A percentile compares a stretch with the other conserved stretches of the same genome.
Conservation (phyloP, 2,329 filamentous ascomycete genomes). For the Arthrinium puccinioides region DNA sequence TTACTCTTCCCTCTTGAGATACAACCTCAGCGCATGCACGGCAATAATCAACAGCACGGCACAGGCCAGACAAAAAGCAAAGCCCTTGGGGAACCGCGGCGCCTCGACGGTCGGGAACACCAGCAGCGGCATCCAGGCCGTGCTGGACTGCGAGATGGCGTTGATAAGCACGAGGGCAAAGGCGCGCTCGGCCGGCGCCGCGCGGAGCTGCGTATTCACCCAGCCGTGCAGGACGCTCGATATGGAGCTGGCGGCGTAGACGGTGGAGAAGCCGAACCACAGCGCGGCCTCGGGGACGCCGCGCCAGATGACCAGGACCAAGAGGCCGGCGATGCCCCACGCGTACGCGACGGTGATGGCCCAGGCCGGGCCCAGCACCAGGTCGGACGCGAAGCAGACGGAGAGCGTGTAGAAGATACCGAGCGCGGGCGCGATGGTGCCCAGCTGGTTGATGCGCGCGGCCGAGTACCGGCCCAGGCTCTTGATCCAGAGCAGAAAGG, state of each 20-base stretch:
- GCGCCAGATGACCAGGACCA: slow-evolving; percentile 47
- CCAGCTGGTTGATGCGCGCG: slow-evolving; percentile 40
- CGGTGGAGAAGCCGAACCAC: slow-evolving; percentile 46
- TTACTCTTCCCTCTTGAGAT: slow-evolving; percentile 14
- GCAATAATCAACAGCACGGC: slow-evolving; percentile 9
- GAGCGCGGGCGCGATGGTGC: slow-evolving; percentile 41
- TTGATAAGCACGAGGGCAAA: slow-evolving; percentile 45
- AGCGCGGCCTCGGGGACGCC: slow-evolving; percentile 40
- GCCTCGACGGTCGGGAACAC: slow-evolving; percentile 38
- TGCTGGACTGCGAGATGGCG: slow-evolving; percentile 42
- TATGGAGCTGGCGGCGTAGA: slow-evolving; percentile 40
- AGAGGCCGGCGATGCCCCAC: slow-evolving; percentile 44
- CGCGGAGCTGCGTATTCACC: slow-evolving; percentile 41
- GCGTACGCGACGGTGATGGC: slow-evolving; percentile 42
- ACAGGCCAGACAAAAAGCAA: slow-evolving; percentile 3
- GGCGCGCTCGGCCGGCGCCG: slow-evolving; percentile 36
- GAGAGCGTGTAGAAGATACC: slow-evolving; percentile 49
- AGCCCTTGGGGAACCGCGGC: slow-evolving; percentile 31
- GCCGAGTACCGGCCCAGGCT: slow-evolving; percentile 38
- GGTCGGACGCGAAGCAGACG: slow-evolving; percentile 46
- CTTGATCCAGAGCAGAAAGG: slow-evolving; percentile 51
- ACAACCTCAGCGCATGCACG: slow-evolving; percentile 14
- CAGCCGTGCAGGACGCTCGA: slow-evolving; percentile 48
- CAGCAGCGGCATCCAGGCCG: slow-evolving; percentile 46
- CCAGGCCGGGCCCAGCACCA: slow-evolving; percentile 42